Evolutionary conservation across 495 filamentous ascomycete species (phyloP), one percentile per base, ranked within the genome.

Genomic region (Xylaria flabelliformis): DNA sequence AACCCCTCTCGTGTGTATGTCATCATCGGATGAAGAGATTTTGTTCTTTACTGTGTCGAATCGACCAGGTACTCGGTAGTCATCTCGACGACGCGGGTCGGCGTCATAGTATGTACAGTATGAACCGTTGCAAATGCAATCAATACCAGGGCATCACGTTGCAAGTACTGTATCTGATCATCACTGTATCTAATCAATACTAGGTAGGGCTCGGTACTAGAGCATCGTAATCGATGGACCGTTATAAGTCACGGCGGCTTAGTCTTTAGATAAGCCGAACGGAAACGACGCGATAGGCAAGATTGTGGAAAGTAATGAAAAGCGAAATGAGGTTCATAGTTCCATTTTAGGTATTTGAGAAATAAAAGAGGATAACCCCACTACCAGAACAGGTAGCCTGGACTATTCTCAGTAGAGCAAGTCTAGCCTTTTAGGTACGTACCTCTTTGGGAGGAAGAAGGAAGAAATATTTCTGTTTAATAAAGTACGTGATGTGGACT

Each of bases 221-320:
- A n/a, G n/a, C n/a, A n/a, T n/a, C n/a, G n/a, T n/a, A n/a, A n/a
- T n/a, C n/a, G n/a, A n/a, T n/a, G 39, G 61, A 39, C 61, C 61
- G 39, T 64, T 64, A 44, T 44, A 64, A 64, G 61, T 64, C 61
- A 29, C 21, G 15, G 21, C 39, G 36, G n/a, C 36, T 29, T 63
- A 26, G 34, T 61, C 2, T 26, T n/a, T 39, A 32, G 34, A 39
- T 61, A 61, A 39, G 58, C 26, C 13, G 4, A 61, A 10, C 0
- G 9, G 32, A 39, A 29, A 39, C 32, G 1, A 19, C 17, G 58
- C 58, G 58, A 61, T 21, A 21, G 7, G 17, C 58, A 39, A n/a
- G 39, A 64, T 39, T 64, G 36, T 64, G 5, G 8, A 17, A 44
- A 42, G 10, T 21, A 44, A 44, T 44, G 0, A 64, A 19, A 39